Percentiles rank a stretch among this genome's conserved stretches.
These are phyloP conservation scores for Acanthamoeba culbertsoni DNA, from an alignment of 208 protist species.

Conservation along the genomic window DNA sequence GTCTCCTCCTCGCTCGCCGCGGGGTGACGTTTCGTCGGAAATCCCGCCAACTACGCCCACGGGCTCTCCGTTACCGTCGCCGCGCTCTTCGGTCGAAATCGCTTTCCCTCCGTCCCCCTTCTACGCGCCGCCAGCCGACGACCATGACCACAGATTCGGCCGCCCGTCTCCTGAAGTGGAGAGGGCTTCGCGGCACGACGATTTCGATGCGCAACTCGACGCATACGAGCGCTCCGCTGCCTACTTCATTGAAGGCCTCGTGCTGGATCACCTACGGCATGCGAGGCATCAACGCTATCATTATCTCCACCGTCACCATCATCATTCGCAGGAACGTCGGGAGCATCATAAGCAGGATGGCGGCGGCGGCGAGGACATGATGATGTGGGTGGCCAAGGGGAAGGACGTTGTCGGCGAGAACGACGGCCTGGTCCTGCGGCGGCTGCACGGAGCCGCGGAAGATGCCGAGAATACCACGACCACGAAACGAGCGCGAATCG, in stretches of 20 bases:
- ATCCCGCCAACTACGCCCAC: background rate
- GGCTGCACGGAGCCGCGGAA: no score
- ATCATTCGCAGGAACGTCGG: background rate
- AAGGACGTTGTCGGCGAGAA: background rate
- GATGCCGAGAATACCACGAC: background rate
- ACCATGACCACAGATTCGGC: background rate
- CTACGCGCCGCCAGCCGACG: background rate
- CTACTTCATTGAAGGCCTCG: background rate
- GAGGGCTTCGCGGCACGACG: background rate
- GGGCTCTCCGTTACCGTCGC: background rate
- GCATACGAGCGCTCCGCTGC: background rate
- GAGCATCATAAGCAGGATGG: background rate
- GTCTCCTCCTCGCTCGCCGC: background rate
- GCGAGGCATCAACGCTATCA: background rate
- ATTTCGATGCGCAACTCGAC: background rate
- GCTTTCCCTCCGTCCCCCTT: background rate
- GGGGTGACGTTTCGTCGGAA: no score
- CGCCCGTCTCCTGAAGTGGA: background rate
- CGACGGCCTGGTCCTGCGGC: no score
- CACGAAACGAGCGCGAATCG: no score
- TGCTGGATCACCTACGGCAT: background rate
- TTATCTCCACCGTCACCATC: background rate
- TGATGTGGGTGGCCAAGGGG: background rate
- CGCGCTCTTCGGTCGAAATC: background rate
- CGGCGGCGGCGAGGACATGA: background rate